Evolutionary conservation across 352 stramenopile genomes (phyloP).

Genomic region (Nothophytophthora sp.): DNA sequence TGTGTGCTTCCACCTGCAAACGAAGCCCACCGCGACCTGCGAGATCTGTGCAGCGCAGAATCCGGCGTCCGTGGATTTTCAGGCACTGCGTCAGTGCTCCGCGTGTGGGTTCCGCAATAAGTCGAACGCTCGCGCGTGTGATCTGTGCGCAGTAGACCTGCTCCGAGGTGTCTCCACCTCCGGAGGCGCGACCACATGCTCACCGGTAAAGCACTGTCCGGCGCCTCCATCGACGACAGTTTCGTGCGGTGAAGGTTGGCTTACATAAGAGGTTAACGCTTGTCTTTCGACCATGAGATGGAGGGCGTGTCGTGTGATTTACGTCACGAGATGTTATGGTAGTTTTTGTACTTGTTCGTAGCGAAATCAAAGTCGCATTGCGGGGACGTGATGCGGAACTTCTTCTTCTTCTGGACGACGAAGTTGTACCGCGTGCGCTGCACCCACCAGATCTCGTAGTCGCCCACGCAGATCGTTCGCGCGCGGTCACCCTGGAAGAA

Average conservation of each 20-base stretch:
- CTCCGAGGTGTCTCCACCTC: not conserved
- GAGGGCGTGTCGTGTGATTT: slow-evolving; percentile 13
- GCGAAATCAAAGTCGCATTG: slow-evolving; percentile 81
- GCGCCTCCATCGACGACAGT: not conserved
- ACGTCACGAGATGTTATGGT: slow-evolving; percentile 35
- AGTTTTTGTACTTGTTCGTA: slow-evolving; percentile 81
- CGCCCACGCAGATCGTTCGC: slow-evolving; percentile 66
- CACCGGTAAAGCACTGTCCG: slow-evolving; percentile 17
- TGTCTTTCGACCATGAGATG: not conserved
- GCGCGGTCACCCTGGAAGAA: slow-evolving; percentile 65
- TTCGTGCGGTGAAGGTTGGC: slow-evolving; percentile 18
- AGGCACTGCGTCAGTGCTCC: slow-evolving; percentile 58
- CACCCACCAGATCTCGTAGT: slow-evolving; percentile 90
- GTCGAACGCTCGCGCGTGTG: slow-evolving; percentile 35
- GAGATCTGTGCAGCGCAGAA: slow-evolving; percentile 82
- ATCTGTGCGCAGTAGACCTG: slow-evolving; percentile 59
- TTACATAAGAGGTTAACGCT: slow-evolving; percentile 6
- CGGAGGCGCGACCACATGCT: slow-evolving; percentile 3
- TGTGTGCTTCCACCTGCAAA: slow-evolving; percentile 77
- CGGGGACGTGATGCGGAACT: slow-evolving; percentile 56
- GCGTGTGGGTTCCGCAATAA: slow-evolving; percentile 73
- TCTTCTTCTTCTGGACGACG: slow-evolving; percentile 85
- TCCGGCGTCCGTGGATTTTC: slow-evolving; percentile 48
- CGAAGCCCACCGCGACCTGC: slow-evolving; percentile 37
- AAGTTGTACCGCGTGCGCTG: slow-evolving; percentile 80